Conservation (phyloP, 176 grass and related monocot species). For the Oryza rufipogon region DNA sequence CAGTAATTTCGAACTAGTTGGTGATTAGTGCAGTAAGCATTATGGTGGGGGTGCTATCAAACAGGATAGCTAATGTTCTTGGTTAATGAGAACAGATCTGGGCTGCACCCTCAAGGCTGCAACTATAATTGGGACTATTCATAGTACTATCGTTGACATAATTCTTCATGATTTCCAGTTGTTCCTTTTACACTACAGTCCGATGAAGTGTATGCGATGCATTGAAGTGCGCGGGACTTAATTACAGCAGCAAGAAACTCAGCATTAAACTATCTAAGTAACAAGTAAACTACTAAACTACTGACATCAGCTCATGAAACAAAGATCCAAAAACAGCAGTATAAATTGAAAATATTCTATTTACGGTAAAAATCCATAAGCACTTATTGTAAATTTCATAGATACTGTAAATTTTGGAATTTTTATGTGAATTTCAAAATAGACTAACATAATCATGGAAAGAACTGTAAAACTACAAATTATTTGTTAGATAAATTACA, state of each 20-base stretch:
- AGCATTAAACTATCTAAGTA: background rate
- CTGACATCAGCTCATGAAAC: background rate
- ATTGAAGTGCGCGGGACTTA: background rate
- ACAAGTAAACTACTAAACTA: too few species aligned
- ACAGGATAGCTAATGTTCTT: background rate
- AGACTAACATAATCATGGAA: too few species aligned
- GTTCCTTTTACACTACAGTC: background rate
- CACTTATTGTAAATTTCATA: background rate
- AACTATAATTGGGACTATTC: background rate
- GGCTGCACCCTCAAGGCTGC: background rate
- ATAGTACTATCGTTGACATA: background rate
- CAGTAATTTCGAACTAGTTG: background rate
- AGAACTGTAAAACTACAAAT: background rate
- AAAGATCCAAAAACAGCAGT: background rate
- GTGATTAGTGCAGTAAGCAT: background rate
- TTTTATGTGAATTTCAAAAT: too few species aligned
- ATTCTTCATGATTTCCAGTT: background rate
- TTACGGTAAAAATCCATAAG: background rate
- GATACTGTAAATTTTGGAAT: too few species aligned
- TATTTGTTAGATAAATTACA: background rate
- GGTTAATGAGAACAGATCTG: background rate
- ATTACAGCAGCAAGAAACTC: background rate
- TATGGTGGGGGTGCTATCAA: background rate
- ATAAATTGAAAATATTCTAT: background rate
- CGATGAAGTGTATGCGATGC: background rate